phyloP scores from a whole-genome alignment of 345 rosid genomes.

The Pelargonium nanum region DNA sequence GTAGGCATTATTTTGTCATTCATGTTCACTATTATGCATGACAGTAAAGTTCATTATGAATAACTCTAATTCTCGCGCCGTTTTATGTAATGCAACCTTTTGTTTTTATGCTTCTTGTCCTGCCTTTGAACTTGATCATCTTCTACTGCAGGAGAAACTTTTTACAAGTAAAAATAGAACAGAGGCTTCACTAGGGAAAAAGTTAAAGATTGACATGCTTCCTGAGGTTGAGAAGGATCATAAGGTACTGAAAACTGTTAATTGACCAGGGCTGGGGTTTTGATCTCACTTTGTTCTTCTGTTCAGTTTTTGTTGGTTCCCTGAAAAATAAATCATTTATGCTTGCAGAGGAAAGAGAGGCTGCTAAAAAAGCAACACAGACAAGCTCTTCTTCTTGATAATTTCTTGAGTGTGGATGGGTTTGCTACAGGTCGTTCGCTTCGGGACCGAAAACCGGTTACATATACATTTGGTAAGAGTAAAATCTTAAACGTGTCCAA shows the following conservation, averaged over 20 bases:
- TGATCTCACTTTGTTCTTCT: slow-evolving; percentile 3
- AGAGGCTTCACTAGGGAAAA: slow-evolving; percentile 83
- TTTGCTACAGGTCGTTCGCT: slow-evolving; percentile 77
- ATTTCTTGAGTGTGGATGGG: slow-evolving; percentile 54
- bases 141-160: slow-evolving; percentile 74
- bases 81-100: neutral
- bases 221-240: slow-evolving; percentile 94
- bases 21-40: neutral
- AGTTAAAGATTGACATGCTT: slow-evolving; percentile 81
- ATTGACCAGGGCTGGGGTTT: neutral
- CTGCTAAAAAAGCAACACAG: slow-evolving; percentile 86
- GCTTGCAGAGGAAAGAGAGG: slow-evolving; percentile 66
- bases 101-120: neutral
- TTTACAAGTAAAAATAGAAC: slow-evolving; percentile 74
- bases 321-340: neutral
- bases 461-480: slow-evolving; percentile 81
- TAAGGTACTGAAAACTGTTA: slow-evolving; percentile 65
- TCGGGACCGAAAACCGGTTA: slow-evolving; percentile 92
- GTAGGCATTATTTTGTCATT: neutral
- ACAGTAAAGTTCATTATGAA: neutral
- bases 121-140: slow-evolving; percentile 5
- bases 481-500: neutral
- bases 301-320: neutral
- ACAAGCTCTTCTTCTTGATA: slow-evolving; percentile 80
- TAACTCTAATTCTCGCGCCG: neutral